Evolutionary conservation across 176 grass and related monocot genomes (phyloP), one percentile per base, ranked within the genome.

Genomic region (Puccinellia tenuiflora): DNA sequence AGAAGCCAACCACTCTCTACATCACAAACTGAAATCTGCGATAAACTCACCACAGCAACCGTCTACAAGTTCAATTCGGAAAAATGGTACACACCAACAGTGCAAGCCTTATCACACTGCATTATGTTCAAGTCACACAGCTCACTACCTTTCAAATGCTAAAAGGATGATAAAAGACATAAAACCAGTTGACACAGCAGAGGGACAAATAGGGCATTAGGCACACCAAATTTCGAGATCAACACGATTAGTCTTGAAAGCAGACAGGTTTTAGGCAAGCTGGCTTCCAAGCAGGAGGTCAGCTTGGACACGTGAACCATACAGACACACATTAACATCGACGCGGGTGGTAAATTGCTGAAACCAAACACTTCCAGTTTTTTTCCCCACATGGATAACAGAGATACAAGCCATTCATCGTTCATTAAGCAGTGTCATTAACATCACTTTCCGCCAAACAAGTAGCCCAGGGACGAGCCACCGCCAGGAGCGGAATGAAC

Each of bases 401-500:
- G 79, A 70, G 50, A 81, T 81, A 71, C n/a, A 51, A 3, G 40
- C n/a, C 65, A 13, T 46, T 73, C 50, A 59, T 73, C 51, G 17
- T 57, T 38, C 79, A 68, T 69, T 39, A 70, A 28, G 43, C 62
- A 53, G 3, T 33, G 22, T 20, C 63, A 55, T 33, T 55, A 57
- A n/a, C 67, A 46, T 82, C 80, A 82, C 34, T 82, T 82, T 0
- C 89, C 85, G 28, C 89, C 89, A 72, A 91, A 91, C 54, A 91
- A 83, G 73, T 91, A 91, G 66, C 52, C 71, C 46, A 91, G 81
- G 52, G 89, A 91, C 11, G 89, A 91, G 47, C 77, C 81, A 77
- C 89, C 85, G 5, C 89, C 89, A 7, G 89, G 89, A 43, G 70
- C 89, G 37, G 85, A 40, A 28, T 91, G 81, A 69, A 91, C 85